Evolutionary conservation across 169 alveolate species (phyloP).

Genomic region (Plasmodium malariae): DNA sequence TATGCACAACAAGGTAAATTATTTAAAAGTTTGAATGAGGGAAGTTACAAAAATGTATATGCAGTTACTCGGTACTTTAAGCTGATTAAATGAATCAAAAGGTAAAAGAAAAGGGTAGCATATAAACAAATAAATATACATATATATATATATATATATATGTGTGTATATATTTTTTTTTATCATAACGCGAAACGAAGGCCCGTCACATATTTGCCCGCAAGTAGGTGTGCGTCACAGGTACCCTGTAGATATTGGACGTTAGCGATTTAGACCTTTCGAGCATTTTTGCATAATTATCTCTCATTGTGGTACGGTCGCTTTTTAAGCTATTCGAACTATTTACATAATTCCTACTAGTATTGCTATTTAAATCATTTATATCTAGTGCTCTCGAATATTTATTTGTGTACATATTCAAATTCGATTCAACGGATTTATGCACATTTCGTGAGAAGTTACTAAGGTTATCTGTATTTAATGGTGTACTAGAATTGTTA

Average conservation of each 20-base stretch:
- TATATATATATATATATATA: background rate
- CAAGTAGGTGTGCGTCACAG: conserved; percentile 16
- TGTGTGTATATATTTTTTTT: background rate
- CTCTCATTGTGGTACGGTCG: conserved; percentile 40
- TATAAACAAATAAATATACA: background rate
- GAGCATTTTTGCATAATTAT: conserved; percentile 55
- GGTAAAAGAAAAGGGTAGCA: background rate
- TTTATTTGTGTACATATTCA: conserved; percentile 39
- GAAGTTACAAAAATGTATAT: background rate
- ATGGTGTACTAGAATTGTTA: conserved; percentile 24
- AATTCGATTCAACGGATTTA: conserved; percentile 57
- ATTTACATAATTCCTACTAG: conserved; percentile 56
- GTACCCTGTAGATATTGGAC: conserved; percentile 27
- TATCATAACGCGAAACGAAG: background rate
- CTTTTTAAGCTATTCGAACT: conserved; percentile 72
- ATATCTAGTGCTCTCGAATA: conserved; percentile 69
- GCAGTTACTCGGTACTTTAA: background rate
- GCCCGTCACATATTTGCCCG: conserved; percentile 1
- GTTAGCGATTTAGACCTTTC: conserved; percentile 63
- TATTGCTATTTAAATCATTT: conserved; percentile 61
- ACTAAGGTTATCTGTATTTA: conserved; percentile 43
- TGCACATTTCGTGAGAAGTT: conserved; percentile 43
- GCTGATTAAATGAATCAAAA: background rate
- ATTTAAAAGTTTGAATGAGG: background rate
- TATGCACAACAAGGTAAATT: background rate